Base-by-base conservation (phyloP, 768 basidiomycete species). In the Tricholoma sp. region DNA sequence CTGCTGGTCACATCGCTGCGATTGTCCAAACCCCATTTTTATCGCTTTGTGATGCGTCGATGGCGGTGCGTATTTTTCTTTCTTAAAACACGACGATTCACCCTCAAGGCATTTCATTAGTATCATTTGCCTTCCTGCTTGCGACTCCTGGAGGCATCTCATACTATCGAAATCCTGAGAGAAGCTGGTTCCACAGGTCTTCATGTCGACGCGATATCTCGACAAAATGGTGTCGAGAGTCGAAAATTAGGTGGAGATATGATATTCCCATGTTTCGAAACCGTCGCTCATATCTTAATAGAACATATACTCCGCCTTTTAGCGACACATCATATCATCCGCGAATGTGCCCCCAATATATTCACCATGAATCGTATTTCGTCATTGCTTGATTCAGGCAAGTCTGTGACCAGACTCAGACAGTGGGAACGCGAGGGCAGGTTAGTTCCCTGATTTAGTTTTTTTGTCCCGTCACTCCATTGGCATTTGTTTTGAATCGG, bases 81-180 rank as follows among this genome's bases (percentile, higher is more conserved):
- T 20, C 39, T 33, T 50, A 37, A 33, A 42, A 13, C 32, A 32
- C 50, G 33, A 31, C 50, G 33, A 17, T 20, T 52, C 20, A 37
- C 53, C 37, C 32, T 53, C 12, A 47, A 28, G 24, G 28, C 5
- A 13, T 28, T n/a, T 32, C 31, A 17, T n/a, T 55, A 89, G 86
- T 89, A 89, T 62, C 85, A 88, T 63, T 74, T 91, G 15, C 86
- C 89, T 0, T 82, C 86, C 4, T 89, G 87, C 64, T 74, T 91
- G 68, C 82, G 88, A 17, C 75, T 91, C 32, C 67, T 91, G 13
- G 88, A 91, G 66, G 84, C 85, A 3, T 80, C 87, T 1, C 85
- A 90, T 63, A 77, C 82, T 28, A 79, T 80, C 6, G 89, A 91
- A 65, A 80, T 90, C 12, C 73, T 91, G 1, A 80, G 85, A 9